Evolutionary conservation across 371 early-diverging fungal species (phyloP).

Genomic region (Rhizoclosmatium hyalinum): DNA sequence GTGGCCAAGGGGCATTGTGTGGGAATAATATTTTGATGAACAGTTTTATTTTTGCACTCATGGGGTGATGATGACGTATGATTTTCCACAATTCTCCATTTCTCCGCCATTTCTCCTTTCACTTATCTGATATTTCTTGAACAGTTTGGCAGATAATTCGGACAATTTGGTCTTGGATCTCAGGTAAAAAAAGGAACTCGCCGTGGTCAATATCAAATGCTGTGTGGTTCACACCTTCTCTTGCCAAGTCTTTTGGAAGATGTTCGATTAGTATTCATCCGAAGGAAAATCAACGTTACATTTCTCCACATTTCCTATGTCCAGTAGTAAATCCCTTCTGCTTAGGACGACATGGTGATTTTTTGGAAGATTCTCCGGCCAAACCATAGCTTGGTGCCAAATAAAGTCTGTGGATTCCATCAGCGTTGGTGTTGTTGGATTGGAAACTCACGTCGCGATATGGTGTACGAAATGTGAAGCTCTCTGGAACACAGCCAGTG

Average conservation of each 20-base stretch:
- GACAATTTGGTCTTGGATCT: background rate
- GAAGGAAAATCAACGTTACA: background rate
- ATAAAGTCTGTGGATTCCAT: conserved; percentile 27
- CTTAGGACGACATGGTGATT: conserved; percentile 31
- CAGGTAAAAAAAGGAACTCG: conserved; percentile 2
- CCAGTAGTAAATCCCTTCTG: conserved; percentile 36
- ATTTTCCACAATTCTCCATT: too few relatives aligned
- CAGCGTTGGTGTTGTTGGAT: background rate
- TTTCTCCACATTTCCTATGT: conserved; percentile 15
- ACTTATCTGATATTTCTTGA: too few relatives aligned
- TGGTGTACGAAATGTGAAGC: conserved; percentile 70
- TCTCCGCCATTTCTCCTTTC: too few relatives aligned
- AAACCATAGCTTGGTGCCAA: conserved; percentile 40
- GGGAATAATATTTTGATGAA: too few relatives aligned
- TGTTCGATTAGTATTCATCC: too few relatives aligned
- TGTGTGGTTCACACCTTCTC: background rate
- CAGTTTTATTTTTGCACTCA: too few relatives aligned
- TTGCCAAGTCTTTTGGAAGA: too few relatives aligned
- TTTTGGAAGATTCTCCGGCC: conserved; percentile 33
- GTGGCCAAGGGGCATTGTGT: background rate
- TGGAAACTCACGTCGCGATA: conserved; percentile 34
- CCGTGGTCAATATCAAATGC: conserved; percentile 16
- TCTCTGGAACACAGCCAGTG: conserved; percentile 74
- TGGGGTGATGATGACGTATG: too few relatives aligned
- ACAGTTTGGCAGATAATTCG: too few relatives aligned